phyloP scores from a whole-genome alignment of 306 rosid species.

The Casuarina glauca region DNA sequence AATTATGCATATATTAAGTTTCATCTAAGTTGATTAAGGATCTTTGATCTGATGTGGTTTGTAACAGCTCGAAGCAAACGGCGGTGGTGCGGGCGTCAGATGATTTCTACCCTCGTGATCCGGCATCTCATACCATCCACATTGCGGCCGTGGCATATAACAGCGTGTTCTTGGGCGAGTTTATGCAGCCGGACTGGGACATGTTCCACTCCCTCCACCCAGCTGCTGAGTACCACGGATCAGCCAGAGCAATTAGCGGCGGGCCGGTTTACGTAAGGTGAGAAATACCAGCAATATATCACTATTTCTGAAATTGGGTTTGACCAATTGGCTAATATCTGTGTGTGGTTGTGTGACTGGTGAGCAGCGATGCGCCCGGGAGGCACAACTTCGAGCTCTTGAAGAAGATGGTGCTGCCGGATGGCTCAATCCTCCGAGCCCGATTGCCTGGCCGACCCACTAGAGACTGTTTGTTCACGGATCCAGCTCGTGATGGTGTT shows the following conservation, averaged over 20 bases:
- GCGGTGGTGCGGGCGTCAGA: conserved; percentile 86
- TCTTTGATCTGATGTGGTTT: neutral
- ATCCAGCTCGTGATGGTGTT: conserved; percentile 82
- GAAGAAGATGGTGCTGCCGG: conserved; percentile 71
- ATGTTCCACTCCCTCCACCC: conserved; percentile 92
- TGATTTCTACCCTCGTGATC: conserved; percentile 86
- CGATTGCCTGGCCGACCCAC: conserved; percentile 93
- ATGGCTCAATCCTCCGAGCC: conserved; percentile 77
- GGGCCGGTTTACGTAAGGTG: conserved; percentile 86
- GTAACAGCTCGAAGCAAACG: conserved; percentile 65
- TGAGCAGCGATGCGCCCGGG: conserved; percentile 77
- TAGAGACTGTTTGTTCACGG: conserved; percentile 71
- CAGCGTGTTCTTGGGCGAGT: conserved; percentile 86
- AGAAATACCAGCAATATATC: neutral
- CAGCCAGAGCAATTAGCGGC: conserved; percentile 90
- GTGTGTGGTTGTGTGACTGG: neutral
- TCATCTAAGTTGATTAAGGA: neutral
- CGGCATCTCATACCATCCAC: conserved; percentile 80
- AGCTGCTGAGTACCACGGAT: conserved; percentile 86
- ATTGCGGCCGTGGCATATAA: conserved; percentile 87
- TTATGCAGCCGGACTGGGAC: conserved; percentile 96
- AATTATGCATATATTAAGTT: neutral
- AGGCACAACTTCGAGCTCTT: conserved; percentile 71
- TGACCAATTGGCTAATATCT: neutral
- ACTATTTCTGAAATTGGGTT: neutral